Base-by-base conservation (phyloP, 2,329 filamentous ascomycete genomes). In the Plenodomus tracheiphilus region DNA sequence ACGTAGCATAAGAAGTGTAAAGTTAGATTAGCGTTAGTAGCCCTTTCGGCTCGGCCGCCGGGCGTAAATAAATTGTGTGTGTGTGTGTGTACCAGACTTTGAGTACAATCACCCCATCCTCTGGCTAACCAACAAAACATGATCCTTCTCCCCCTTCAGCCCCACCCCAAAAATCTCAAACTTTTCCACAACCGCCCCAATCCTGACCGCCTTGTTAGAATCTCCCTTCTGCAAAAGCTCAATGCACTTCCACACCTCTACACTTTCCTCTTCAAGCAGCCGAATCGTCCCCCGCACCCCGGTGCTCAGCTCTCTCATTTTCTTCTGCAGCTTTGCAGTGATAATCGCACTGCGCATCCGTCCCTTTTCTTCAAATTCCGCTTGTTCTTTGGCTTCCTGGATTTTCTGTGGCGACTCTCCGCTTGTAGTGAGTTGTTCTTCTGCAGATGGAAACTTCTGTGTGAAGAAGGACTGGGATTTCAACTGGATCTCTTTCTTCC, bases 61-160 rank as follows among this genome's bases (percentile, higher is more conserved):
- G n/a, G n/a, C n/a, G n/a, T n/a, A n/a, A n/a, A n/a, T n/a, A n/a
- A n/a, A n/a, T n/a, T n/a, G n/a, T n/a, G n/a, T n/a, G n/a, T n/a
- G n/a, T n/a, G n/a, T n/a, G n/a, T n/a, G n/a, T n/a, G n/a, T n/a
- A n/a, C n/a, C n/a, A n/a, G n/a, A n/a, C n/a, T n/a, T n/a, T n/a
- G n/a, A n/a, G n/a, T n/a, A n/a, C n/a, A n/a, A n/a, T n/a, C n/a
- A n/a, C n/a, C n/a, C n/a, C n/a, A n/a, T n/a, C n/a, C n/a, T 18
- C 30, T 41, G 32, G 21, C 49, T 49, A 2, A 56, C 38, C 43
- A 58, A 18, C 48, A 56, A 42, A 28, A 52, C n/a, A 50, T 56
- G 44, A n/a, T 30, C 44, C 20, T 44, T 36, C 11, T 41, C 43
- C 30, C 30, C 25, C 22, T 58, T 51, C 28, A 53, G 28, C 3